phyloP scores from a whole-genome alignment of 2,329 filamentous ascomycete species.

The Graphilbum ipis-grandicollis region DNA sequence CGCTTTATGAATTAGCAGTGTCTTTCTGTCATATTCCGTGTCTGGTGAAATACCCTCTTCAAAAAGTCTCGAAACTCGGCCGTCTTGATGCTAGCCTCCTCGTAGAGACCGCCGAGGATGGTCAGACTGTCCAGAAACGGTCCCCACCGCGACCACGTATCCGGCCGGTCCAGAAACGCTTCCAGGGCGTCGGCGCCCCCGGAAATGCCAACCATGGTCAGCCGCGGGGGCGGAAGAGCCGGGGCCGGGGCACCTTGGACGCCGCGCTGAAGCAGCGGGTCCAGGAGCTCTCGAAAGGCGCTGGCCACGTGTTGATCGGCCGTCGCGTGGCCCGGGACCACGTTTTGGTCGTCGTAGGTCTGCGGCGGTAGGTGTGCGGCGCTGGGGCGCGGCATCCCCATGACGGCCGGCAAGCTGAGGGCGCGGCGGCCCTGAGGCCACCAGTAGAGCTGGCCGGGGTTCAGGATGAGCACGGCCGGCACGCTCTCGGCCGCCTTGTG shows the following conservation, averaged over 20 bases:
- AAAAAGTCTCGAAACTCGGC: constrained; percentile 31
- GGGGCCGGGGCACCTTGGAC: constrained; percentile 16
- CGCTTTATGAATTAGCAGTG: no score
- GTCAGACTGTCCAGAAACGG: constrained; percentile 28
- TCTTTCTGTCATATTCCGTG: no score
- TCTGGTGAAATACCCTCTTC: constrained; percentile 23
- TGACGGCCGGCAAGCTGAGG: constrained; percentile 41
- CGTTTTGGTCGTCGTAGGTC: constrained; percentile 38
- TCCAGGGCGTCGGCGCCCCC: constrained; percentile 44
- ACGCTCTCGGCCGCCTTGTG: constrained; percentile 9
- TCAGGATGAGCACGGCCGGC: constrained; percentile 56
- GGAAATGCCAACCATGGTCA: constrained; percentile 57
- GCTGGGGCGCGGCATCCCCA: constrained; percentile 41
- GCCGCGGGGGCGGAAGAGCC: constrained; percentile 32
- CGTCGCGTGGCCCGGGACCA: constrained; percentile 39
- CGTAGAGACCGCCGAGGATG: constrained; percentile 29
- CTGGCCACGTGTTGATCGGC: constrained; percentile 44
- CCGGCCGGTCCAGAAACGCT: constrained; percentile 37
- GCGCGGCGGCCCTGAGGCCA: constrained; percentile 44
- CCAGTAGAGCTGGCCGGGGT: constrained; percentile 63
- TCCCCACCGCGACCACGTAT: constrained; percentile 30
- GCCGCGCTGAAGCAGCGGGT: constrained; percentile 14
- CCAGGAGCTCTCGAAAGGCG: constrained; percentile 48
- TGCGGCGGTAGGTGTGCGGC: constrained; percentile 35
- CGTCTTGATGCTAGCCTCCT: constrained; percentile 21